A percentile compares a stretch with the other conserved stretches of the same genome.
Conservation (phyloP, 139 green algal species). For the Coccomyxa sp. region DNA sequence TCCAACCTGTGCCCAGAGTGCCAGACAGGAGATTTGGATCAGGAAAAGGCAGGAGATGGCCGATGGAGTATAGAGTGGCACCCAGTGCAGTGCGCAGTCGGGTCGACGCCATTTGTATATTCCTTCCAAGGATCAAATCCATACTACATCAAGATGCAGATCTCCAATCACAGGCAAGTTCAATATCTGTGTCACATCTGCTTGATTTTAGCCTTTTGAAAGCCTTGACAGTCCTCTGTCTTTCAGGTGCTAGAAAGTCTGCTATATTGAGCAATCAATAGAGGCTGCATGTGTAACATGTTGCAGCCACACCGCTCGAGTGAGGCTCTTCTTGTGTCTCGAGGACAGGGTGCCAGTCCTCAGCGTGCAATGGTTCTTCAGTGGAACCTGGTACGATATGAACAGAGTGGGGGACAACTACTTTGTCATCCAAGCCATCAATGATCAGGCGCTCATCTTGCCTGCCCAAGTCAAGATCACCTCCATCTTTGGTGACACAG, state of each 20-base stretch:
- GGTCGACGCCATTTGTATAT: conserved; percentile 9
- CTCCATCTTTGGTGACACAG: conserved; percentile 13
- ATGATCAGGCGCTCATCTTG: neutral
- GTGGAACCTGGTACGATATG: neutral
- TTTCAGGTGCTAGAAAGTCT: too few species aligned
- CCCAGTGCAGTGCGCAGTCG: conserved; percentile 21
- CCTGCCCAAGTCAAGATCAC: conserved; percentile 16
- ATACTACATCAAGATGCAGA: conserved; percentile 21
- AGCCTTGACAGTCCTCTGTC: too few species aligned
- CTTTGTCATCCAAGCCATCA: neutral
- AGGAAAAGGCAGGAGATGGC: conserved; percentile 10
- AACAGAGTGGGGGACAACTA: neutral
- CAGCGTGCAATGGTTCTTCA: neutral
- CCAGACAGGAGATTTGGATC: conserved; percentile 13
- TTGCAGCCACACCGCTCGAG: too few species aligned
- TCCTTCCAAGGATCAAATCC: conserved; percentile 16
- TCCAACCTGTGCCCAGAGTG: conserved; percentile 24
- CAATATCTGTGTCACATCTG: too few species aligned
- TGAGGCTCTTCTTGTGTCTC: too few species aligned
- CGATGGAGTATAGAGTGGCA: conserved; percentile 16
- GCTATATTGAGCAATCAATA: too few species aligned
- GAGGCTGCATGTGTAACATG: too few species aligned
- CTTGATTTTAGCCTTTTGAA: too few species aligned
- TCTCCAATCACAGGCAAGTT: conserved; percentile 13
- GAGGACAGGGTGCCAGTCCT: neutral